phyloP scores from a whole-genome alignment of 1,284 basidiomycete species.

The Coniophora puteana region DNA sequence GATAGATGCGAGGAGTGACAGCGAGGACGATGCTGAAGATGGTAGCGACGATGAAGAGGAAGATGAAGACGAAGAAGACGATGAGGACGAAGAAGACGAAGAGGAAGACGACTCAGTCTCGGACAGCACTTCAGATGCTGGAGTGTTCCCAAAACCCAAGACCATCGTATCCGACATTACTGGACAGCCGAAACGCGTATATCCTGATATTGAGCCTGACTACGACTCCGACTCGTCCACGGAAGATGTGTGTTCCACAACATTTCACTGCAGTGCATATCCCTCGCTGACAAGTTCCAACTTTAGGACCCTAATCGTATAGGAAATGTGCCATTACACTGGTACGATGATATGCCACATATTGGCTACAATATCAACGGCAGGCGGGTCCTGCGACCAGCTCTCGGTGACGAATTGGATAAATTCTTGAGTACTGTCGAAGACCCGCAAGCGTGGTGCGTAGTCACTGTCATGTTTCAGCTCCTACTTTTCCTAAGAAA shows the following conservation, averaged over 20 bases:
- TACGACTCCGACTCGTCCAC: conserved; percentile 98
- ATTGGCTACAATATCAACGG: conserved; percentile 97
- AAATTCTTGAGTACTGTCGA: conserved; percentile 95
- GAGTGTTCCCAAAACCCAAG: conserved; percentile 62
- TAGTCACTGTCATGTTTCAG: conserved; percentile 11
- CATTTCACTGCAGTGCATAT: conserved; percentile 1
- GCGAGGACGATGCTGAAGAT: conserved; percentile 39
- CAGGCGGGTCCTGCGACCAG: conserved; percentile 91
- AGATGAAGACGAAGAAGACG: conserved; percentile 32
- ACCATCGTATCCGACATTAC: conserved; percentile 78
- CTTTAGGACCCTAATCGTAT: conserved; percentile 86
- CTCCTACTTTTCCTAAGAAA: conserved; percentile 5
- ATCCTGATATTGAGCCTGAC: conserved; percentile 92
- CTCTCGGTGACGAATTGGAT: conserved; percentile 95
- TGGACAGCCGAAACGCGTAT: conserved; percentile 85
- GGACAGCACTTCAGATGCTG: conserved; percentile 32
- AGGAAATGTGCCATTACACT: conserved; percentile 94
- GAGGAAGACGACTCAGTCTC: conserved; percentile 21
- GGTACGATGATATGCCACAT: conserved; percentile 99
- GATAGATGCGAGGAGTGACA: conserved; percentile 48
- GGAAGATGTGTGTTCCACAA: conserved; percentile 74
- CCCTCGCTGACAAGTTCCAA: conserved; percentile 9
- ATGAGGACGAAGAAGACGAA: conserved; percentile 22
- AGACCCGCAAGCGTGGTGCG: conserved; percentile 86
- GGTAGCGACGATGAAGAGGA: conserved; percentile 32